Evolutionary conservation across 2,329 filamentous ascomycete genomes (phyloP), one percentile per base, ranked within the genome.

Genomic region (Arthrobotrys sinensis): DNA sequence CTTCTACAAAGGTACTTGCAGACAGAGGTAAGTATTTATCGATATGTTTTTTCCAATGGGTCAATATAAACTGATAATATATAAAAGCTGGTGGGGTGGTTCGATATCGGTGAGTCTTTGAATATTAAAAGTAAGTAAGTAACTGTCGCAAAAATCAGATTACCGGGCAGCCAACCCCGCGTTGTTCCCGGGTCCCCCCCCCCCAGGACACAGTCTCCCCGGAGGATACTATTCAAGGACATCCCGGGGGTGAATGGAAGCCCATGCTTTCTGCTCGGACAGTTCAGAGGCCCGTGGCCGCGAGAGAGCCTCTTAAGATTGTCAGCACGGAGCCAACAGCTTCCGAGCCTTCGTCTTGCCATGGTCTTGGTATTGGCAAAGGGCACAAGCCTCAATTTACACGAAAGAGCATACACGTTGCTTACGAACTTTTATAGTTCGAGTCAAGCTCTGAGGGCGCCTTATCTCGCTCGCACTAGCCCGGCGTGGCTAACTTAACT

Each of bases 301-400:
- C 21, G 45, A 60, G 19, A 34, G 43, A 12, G n/a, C 16, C 1
- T n/a, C 4, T 1, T 34, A 1, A 36, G 11, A 11, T 16, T 14
- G 19, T 28, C 36, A 55, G 64, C 64, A 55, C 64, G 64, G 64
- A 67, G 64, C 19, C 48, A 38, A n/a, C 16, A 40, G 62, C 28
- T 52, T 65, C 62, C 62, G 62, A 46, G 7, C n/a, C n/a, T n/a
- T n/a, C n/a, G n/a, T n/a, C n/a, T n/a, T n/a, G n/a, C n/a, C n/a
- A n/a, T n/a, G n/a, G n/a, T n/a, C n/a, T 16, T n/a, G 45, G 45
- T n/a, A 16, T 48, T 16, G n/a, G n/a, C 45, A 52, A 10, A 3
- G 28, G 48, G n/a, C 1, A 45, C 40, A 45, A 45, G 40, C 40
- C 40, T 45, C 40, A 45, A 45, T 45, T n/a, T 45, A 45, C 40